Conservation (phyloP, 2,329 filamentous ascomycete species). For the Pleoardoris graminearum region DNA sequence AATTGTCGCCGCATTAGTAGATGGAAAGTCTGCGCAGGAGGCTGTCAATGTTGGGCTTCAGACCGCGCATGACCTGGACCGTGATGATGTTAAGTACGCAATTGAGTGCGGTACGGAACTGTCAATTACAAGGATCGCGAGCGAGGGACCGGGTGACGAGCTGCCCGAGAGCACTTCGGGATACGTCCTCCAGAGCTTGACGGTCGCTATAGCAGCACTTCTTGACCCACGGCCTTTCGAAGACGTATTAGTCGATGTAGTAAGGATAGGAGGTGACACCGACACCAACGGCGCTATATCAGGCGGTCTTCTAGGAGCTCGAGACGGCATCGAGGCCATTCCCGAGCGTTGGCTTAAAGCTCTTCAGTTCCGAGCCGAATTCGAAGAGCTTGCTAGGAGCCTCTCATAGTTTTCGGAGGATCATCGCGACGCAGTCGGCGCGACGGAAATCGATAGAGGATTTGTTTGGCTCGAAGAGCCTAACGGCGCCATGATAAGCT, state of each 20-base stretch:
- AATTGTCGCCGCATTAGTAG: constrained; percentile 24
- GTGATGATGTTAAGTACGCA: constrained; percentile 11
- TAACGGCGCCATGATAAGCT: background rate
- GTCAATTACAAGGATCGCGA: constrained; percentile 36
- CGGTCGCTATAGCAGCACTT: constrained; percentile 49
- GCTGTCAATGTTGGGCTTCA: constrained; percentile 17
- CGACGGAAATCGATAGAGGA: too few species aligned
- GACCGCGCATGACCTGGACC: constrained; percentile 11
- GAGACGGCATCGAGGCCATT: constrained; percentile 50
- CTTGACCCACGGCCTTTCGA: constrained; percentile 48
- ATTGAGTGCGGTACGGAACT: constrained; percentile 24
- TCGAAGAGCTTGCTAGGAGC: constrained; percentile 16
- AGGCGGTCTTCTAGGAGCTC: constrained; percentile 52
- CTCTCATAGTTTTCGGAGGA: too few species aligned
- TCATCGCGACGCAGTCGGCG: too few species aligned
- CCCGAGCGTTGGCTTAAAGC: constrained; percentile 45
- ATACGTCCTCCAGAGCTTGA: constrained; percentile 52
- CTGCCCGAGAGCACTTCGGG: constrained; percentile 43
- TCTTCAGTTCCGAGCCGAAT: constrained; percentile 28
- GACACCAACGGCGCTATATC: constrained; percentile 56
- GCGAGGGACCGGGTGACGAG: constrained; percentile 31
- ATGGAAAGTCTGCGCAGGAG: constrained; percentile 9
- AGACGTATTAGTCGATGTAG: constrained; percentile 53
- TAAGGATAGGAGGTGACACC: constrained; percentile 51
- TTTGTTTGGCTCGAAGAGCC: background rate